phyloP scores from a whole-genome alignment of 2,329 filamentous ascomycete species.

The Epichloe hybrida region DNA sequence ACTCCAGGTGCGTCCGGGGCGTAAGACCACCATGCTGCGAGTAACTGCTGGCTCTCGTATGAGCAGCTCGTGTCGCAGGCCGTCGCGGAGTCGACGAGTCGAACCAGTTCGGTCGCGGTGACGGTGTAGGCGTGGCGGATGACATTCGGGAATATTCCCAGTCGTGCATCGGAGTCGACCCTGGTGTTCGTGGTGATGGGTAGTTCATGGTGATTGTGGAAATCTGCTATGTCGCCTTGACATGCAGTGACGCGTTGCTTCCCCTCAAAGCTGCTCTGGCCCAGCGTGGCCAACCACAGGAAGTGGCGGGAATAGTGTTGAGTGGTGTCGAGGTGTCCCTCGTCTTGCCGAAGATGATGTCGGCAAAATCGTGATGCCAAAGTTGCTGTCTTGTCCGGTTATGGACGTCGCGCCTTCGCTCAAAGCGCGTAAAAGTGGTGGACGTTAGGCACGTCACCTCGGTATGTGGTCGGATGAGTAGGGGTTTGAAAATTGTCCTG shows the following conservation, averaged over 20 bases:
- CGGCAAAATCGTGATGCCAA: background rate
- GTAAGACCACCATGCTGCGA: conserved; percentile 23
- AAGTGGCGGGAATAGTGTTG: background rate
- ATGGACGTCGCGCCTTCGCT: background rate
- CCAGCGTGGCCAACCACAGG: conserved; percentile 8
- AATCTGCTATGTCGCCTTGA: conserved; percentile 21
- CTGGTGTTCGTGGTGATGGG: conserved; percentile 26
- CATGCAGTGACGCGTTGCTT: conserved; percentile 10
- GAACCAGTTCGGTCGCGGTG: conserved; percentile 38
- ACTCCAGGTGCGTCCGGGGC: conserved; percentile 37
- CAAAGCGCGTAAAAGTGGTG: conserved; percentile 24
- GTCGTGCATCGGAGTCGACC: conserved; percentile 35
- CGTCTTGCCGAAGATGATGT: background rate
- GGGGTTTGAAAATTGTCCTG: conserved; percentile 39
- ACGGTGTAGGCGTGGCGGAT: conserved; percentile 44
- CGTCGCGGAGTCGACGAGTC: conserved; percentile 36
- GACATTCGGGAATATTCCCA: conserved; percentile 40
- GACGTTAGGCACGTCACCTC: conserved; percentile 42
- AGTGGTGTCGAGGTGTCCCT: background rate
- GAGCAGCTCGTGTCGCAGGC: conserved; percentile 37
- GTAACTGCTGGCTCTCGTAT: conserved; percentile 25
- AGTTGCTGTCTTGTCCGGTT: background rate
- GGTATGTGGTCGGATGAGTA: conserved; percentile 47
- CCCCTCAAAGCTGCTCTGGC: conserved; percentile 1
- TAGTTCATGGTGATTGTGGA: conserved; percentile 26